Evolutionary conservation across 2,329 filamentous ascomycete genomes (phyloP).

Genomic region (Pseudocercospora macadamiae): DNA sequence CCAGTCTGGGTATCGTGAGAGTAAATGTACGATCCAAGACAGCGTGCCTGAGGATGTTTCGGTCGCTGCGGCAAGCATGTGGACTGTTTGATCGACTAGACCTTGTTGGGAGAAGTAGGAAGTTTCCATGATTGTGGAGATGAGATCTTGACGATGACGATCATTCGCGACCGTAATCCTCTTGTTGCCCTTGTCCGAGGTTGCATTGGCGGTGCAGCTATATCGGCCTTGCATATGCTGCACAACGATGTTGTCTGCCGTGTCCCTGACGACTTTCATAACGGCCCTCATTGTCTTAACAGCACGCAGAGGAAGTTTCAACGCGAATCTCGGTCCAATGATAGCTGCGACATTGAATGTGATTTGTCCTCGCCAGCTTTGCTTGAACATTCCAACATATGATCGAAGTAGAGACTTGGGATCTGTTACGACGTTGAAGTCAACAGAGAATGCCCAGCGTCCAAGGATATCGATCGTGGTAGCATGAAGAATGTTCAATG

Average conservation of each 20-base stretch:
- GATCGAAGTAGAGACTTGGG: background rate
- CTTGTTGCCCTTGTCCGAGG: no score
- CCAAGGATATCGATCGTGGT: constrained; percentile 16
- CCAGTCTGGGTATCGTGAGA: constrained; percentile 1
- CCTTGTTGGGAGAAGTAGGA: constrained; percentile 7
- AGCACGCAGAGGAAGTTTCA: constrained; percentile 16
- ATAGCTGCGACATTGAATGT: constrained; percentile 12
- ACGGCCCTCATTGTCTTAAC: constrained; percentile 16
- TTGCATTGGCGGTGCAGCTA: no score
- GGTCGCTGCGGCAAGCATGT: constrained; percentile 19
- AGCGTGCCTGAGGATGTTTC: constrained; percentile 13
- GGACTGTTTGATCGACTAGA: constrained; percentile 16
- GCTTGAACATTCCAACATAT: constrained; percentile 20
- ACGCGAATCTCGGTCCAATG: constrained; percentile 15
- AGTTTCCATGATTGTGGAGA: constrained; percentile 14
- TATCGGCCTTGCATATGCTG: no score
- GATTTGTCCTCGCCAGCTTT: constrained; percentile 13
- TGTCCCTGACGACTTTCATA: constrained; percentile 7
- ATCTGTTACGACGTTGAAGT: constrained; percentile 8
- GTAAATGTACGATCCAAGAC: constrained; percentile 19
- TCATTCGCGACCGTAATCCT: no score
- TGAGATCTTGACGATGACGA: background rate
- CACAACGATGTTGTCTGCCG: constrained; percentile 10
- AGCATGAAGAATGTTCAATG: constrained; percentile 8
- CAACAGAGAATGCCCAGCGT: constrained; percentile 8